A percentile compares a stretch with the other conserved stretches of the same genome.
Evolutionary conservation across 2,329 filamentous ascomycete species (phyloP).

Genomic region (Pyrenophora tritici-repentis): DNA sequence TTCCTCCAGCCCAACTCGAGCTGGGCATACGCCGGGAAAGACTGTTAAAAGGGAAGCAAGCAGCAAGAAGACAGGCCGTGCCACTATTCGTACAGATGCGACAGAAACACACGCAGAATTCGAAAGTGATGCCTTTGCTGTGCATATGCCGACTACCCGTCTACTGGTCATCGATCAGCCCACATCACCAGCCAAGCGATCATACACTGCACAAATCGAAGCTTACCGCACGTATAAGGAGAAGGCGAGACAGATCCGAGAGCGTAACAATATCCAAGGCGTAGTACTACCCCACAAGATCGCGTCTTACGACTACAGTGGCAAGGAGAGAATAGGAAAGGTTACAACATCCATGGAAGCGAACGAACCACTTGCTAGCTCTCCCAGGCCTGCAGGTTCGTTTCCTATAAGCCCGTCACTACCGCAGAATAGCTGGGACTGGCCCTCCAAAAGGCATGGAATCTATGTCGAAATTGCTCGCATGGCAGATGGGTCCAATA

Average conservation of each 20-base stretch:
- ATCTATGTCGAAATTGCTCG: slow-evolving; percentile 4
- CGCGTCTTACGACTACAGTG: no score
- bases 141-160: slow-evolving; percentile 42
- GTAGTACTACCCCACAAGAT: no score
- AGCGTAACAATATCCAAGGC: slow-evolving; percentile 23
- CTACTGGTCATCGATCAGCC: slow-evolving; percentile 33
- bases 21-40: neutral
- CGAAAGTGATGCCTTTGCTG: slow-evolving; percentile 42
- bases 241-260: slow-evolving; percentile 32
- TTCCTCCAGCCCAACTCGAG: neutral
- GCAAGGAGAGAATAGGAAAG: no score
- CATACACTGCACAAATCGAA: slow-evolving; percentile 31
- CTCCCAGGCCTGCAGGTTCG: slow-evolving; percentile 27
- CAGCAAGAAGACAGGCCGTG: slow-evolving; percentile 32
- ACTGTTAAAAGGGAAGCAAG: slow-evolving; percentile 19
- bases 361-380: slow-evolving; percentile 13
- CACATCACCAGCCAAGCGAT: slow-evolving; percentile 18
- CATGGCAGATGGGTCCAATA: slow-evolving; percentile 11
- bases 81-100: slow-evolving; percentile 36
- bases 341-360: slow-evolving; percentile 6
- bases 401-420: slow-evolving; percentile 35
- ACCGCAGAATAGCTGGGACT: slow-evolving; percentile 22
- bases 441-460: neutral
- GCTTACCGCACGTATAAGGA: slow-evolving; percentile 37
- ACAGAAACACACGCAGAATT: slow-evolving; percentile 33